phyloP scores from a whole-genome alignment of 768 basidiomycete genomes.

The Agrocybe praecox region DNA sequence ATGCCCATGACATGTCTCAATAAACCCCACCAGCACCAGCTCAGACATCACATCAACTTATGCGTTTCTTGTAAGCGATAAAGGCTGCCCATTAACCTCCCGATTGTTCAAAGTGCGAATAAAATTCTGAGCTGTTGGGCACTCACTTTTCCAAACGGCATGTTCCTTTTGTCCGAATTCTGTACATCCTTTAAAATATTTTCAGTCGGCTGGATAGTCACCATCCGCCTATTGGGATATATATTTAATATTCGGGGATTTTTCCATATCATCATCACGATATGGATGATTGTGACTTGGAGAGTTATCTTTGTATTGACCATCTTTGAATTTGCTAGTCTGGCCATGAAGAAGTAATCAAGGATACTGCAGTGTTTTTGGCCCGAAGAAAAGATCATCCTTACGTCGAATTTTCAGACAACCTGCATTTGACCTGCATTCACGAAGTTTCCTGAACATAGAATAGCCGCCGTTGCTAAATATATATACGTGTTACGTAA shows the following conservation, averaged over 20 bases:
- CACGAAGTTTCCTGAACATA: too few relatives aligned
- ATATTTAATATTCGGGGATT: constrained; percentile 42
- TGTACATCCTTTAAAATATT: neutral
- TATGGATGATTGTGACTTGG: constrained; percentile 43
- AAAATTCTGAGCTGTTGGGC: constrained; percentile 50
- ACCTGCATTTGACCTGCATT: neutral
- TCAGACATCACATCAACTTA: constrained; percentile 40
- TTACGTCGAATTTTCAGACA: too few relatives aligned
- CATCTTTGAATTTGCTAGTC: constrained; percentile 39
- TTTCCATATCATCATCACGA: constrained; percentile 40
- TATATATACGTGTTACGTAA: neutral
- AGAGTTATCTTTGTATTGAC: constrained; percentile 43
- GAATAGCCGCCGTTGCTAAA: neutral
- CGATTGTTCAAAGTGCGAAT: constrained; percentile 50
- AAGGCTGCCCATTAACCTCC: too few relatives aligned
- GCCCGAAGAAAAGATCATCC: neutral
- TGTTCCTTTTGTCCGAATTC: constrained; percentile 5
- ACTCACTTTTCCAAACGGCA: constrained; percentile 48
- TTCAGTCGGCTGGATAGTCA: constrained; percentile 47
- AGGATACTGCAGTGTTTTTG: constrained; percentile 25
- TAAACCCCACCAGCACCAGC: constrained; percentile 42
- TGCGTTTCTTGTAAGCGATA: constrained; percentile 35
- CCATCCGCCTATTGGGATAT: constrained; percentile 41
- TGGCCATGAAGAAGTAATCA: constrained; percentile 42
- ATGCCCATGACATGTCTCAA: constrained; percentile 56